phyloP scores from a whole-genome alignment of 2,329 filamentous ascomycete genomes.

The Samsoniella hepiali region DNA sequence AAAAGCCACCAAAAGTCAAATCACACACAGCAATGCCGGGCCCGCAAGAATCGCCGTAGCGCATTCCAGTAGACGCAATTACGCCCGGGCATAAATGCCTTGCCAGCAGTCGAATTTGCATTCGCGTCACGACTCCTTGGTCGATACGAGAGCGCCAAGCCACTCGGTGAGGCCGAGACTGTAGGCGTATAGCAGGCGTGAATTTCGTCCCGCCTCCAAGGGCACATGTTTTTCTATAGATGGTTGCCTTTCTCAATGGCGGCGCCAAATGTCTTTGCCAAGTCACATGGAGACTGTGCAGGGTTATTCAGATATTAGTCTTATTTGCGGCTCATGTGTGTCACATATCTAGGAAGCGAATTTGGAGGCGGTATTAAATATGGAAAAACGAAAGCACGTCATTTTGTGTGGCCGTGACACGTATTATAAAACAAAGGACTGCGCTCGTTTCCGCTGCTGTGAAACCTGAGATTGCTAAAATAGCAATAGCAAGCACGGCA shows the following conservation, averaged over 20 bases:
- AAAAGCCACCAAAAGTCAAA: neutral
- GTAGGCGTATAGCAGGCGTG: neutral
- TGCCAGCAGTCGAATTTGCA: neutral
- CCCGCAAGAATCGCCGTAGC: conserved; percentile 1
- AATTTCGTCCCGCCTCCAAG: neutral
- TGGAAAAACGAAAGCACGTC: neutral
- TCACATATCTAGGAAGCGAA: neutral
- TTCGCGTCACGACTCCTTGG: neutral
- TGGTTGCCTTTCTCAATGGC: neutral
- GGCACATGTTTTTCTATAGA: neutral
- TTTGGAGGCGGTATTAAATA: neutral
- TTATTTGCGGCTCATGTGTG: neutral
- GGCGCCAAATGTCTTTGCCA: neutral
- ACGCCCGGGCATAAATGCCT: neutral
- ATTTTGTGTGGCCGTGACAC: neutral
- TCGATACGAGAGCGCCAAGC: neutral
- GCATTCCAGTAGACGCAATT: no score
- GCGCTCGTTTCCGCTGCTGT: neutral
- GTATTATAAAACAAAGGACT: neutral
- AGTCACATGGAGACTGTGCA: neutral
- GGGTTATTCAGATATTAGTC: neutral
- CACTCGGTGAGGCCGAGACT: neutral
- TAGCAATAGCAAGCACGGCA: conserved; percentile 16
- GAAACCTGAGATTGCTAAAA: conserved; percentile 13
- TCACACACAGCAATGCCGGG: neutral